A percentile compares a stretch with the other conserved stretches of the same genome.
These are phyloP conservation scores for Clavispora santaluciae DNA, from an alignment of 805 yeast species.

Conservation along the genomic window DNA sequence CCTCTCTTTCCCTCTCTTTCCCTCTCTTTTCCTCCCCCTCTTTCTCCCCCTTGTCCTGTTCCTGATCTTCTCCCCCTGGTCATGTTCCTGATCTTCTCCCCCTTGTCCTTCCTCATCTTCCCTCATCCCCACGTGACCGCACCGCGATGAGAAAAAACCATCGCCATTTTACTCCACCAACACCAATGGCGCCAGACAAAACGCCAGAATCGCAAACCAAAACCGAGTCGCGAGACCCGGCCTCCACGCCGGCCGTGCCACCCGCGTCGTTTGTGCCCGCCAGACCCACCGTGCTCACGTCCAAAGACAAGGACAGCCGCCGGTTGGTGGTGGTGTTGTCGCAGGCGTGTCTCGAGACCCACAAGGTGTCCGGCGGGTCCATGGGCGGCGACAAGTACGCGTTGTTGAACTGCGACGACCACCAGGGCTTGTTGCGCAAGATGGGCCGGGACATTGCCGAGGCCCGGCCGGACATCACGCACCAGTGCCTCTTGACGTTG, in stretches of 20 bases:
- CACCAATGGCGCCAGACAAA: not conserved
- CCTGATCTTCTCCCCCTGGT: too few relatives aligned
- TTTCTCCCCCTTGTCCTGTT: too few relatives aligned
- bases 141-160: not conserved
- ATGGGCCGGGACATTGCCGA: slow-evolving; percentile 97
- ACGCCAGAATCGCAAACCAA: not conserved
- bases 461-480: slow-evolving; percentile 99
- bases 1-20: too few relatives aligned
- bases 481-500: slow-evolving; percentile 90
- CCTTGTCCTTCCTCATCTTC: too few relatives aligned
- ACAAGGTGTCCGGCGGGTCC: slow-evolving; percentile 73
- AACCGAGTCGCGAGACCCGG: too few relatives aligned
- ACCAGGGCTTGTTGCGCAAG: slow-evolving; percentile 89
- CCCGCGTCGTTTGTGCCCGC: slow-evolving; percentile 78
- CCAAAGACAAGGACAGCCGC: slow-evolving; percentile 81
- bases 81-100: too few relatives aligned
- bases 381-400: slow-evolving; percentile 88
- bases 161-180: not conserved
- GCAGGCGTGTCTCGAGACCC: slow-evolving; percentile 94
- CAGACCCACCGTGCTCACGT: slow-evolving; percentile 74
- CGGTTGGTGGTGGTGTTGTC: slow-evolving; percentile 91
- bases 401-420: slow-evolving; percentile 94
- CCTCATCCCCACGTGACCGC: slow-evolving; percentile 1
- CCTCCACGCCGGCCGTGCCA: slow-evolving; percentile 4
- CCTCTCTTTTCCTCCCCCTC: too few relatives aligned